These are phyloP conservation scores for Cinnamomum chago DNA, from an alignment of 164 flowering plant genomes.

Conservation along the genomic window DNA sequence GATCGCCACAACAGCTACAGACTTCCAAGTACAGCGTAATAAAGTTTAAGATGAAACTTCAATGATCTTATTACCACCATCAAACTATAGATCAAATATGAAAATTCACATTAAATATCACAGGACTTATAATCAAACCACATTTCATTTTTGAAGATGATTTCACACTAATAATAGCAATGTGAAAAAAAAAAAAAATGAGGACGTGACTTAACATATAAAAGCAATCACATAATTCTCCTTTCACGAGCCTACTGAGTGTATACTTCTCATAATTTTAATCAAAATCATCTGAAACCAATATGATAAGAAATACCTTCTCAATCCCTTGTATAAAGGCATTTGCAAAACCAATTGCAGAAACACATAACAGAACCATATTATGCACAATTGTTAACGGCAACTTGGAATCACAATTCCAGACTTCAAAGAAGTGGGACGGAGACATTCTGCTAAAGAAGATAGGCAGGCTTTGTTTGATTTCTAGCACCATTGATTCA, in stretches of 20 bases:
- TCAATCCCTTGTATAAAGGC: constrained; percentile 48
- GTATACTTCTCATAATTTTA: neutral
- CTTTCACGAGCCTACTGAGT: neutral
- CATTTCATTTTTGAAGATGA: too few species aligned
- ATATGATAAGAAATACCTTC: constrained; percentile 38
- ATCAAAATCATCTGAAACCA: neutral
- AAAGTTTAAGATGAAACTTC: too few species aligned
- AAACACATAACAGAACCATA: constrained; percentile 52
- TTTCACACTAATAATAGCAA: neutral
- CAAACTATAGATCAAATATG: too few species aligned
- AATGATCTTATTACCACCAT: too few species aligned
- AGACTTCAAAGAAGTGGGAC: constrained; percentile 45
- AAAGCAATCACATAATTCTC: neutral
- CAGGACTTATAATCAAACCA: too few species aligned
- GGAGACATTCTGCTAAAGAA: constrained; percentile 63
- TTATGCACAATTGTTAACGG: constrained; percentile 34
- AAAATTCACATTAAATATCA: too few species aligned
- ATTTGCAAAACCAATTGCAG: constrained; percentile 70
- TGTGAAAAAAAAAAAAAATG: neutral
- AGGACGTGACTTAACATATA: neutral
- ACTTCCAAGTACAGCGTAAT: too few species aligned
- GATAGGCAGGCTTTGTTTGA: constrained; percentile 47
- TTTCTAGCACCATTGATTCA: constrained; percentile 29
- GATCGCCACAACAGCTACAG: too few species aligned
- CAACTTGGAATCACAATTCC: constrained; percentile 28